A percentile compares a stretch with the other conserved stretches of the same genome.
Conservation (phyloP, 768 basidiomycete genomes). For the Amanita pseudoporphyria region DNA sequence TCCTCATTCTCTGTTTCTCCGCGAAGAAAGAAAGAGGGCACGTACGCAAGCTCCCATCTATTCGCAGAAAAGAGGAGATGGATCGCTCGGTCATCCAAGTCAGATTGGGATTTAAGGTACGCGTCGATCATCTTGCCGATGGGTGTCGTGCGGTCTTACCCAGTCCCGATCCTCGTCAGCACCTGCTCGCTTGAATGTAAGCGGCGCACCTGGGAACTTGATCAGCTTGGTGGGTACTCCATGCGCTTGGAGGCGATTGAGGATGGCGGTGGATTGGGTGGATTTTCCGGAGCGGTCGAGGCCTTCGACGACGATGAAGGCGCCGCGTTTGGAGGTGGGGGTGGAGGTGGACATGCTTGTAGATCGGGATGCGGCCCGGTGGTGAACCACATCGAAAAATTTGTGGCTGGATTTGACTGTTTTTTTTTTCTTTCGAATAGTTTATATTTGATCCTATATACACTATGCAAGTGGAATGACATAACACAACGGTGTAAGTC, state of each 20-base stretch:
- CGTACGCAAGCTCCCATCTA: slow-evolving; percentile 89
- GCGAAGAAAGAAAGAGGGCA: slow-evolving; percentile 5
- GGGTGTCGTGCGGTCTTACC: slow-evolving; percentile 88
- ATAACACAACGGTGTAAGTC: no score
- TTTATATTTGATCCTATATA: no score
- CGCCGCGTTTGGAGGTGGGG: background rate
- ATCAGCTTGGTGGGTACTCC: slow-evolving; percentile 44
- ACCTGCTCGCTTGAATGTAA: background rate
- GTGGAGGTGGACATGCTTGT: no score
- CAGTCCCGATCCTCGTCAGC: no score
- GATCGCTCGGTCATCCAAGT: slow-evolving; percentile 85
- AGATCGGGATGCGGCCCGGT: no score
- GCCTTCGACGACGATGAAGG: slow-evolving; percentile 91
- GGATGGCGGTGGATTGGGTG: slow-evolving; percentile 67
- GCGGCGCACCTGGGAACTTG: slow-evolving; percentile 80
- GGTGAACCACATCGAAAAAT: no score
- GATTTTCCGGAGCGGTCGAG: slow-evolving; percentile 95
- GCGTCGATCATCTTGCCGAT: slow-evolving; percentile 92
- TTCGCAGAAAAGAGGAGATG: slow-evolving; percentile 96
- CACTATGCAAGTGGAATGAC: no score
- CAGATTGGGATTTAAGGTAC: slow-evolving; percentile 75
- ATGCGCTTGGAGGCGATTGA: slow-evolving; percentile 37
- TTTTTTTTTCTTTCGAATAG: no score
- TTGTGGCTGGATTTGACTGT: no score
- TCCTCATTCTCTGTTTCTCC: background rate